Evolutionary conservation across 768 basidiomycete species (phyloP).

Genomic region (Udeniomyces megalosporus): DNA sequence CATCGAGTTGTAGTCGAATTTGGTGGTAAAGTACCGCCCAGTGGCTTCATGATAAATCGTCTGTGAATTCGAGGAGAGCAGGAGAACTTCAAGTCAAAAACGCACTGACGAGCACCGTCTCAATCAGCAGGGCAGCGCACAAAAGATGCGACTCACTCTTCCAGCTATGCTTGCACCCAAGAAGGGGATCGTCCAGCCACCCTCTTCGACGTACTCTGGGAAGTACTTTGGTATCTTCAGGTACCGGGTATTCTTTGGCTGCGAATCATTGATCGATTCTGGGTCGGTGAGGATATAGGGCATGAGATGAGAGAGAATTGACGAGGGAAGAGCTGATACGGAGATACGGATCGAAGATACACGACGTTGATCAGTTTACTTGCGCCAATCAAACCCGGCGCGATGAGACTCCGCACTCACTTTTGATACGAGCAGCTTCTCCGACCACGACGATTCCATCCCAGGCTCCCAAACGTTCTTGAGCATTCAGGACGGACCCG

Average conservation of each 20-base stretch:
- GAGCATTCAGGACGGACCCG: constrained; percentile 36
- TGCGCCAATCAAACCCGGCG: constrained; percentile 12
- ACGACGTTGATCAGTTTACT: too few relatives aligned
- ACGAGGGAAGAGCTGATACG: constrained; percentile 3
- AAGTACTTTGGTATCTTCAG: constrained; percentile 74
- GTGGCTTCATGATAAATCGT: too few relatives aligned
- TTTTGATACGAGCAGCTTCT: constrained; percentile 57
- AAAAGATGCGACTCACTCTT: constrained; percentile 39
- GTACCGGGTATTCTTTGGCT: constrained; percentile 47
- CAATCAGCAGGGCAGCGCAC: too few relatives aligned
- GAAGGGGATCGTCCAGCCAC: constrained; percentile 65
- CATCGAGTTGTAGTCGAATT: neutral
- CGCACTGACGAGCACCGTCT: neutral
- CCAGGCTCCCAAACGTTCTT: constrained; percentile 52
- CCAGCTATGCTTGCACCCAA: constrained; percentile 69
- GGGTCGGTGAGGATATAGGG: constrained; percentile 16
- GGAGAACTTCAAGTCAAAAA: too few relatives aligned
- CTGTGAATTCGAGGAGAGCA: too few relatives aligned
- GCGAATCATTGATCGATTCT: constrained; percentile 33
- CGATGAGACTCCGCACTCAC: too few relatives aligned
- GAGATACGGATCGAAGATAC: too few relatives aligned
- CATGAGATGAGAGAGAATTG: constrained; percentile 10
- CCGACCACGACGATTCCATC: constrained; percentile 40
- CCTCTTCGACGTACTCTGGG: constrained; percentile 71
- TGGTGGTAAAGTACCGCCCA: too few relatives aligned